phyloP scores from a whole-genome alignment of 2,329 filamentous ascomycete species.

The Akanthomyces uredinophilus region DNA sequence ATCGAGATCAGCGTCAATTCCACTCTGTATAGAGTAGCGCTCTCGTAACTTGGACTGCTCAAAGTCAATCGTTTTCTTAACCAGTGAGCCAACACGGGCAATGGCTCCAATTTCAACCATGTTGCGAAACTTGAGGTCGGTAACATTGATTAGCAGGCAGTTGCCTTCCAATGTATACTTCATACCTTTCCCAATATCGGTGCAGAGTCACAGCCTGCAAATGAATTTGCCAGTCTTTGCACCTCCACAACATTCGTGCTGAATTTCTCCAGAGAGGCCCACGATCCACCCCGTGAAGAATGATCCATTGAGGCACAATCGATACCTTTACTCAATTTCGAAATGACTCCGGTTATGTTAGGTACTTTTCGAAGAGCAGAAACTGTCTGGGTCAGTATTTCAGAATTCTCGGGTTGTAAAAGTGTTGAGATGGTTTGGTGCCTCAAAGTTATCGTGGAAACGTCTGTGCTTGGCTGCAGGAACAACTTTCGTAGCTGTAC shows the following conservation, averaged over 20 bases:
- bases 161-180: conserved; percentile 4
- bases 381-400: conserved; percentile 48
- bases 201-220: background rate
- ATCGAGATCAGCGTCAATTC: conserved; percentile 71
- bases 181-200: conserved; percentile 2
- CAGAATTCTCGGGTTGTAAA: conserved; percentile 60
- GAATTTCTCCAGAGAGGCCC: conserved; percentile 69
- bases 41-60: conserved; percentile 65
- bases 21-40: conserved; percentile 66
- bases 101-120: background rate
- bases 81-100: conserved; percentile 34
- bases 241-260: conserved; percentile 50
- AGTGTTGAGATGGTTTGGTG: conserved; percentile 66
- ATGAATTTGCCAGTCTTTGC: conserved; percentile 49
- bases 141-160: background rate
- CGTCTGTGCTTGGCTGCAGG: conserved; percentile 67
- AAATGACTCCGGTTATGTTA: conserved; percentile 65
- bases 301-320: conserved; percentile 43
- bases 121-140: background rate
- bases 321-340: conserved; percentile 73
- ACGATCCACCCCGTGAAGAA: conserved; percentile 62
- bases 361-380: conserved; percentile 65
- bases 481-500: conserved; percentile 71
- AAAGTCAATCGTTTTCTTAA: conserved; percentile 75
- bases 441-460: conserved; percentile 63